Evolutionary conservation across 495 filamentous ascomycete species (phyloP).

Genomic region (Glonium stellatum): DNA sequence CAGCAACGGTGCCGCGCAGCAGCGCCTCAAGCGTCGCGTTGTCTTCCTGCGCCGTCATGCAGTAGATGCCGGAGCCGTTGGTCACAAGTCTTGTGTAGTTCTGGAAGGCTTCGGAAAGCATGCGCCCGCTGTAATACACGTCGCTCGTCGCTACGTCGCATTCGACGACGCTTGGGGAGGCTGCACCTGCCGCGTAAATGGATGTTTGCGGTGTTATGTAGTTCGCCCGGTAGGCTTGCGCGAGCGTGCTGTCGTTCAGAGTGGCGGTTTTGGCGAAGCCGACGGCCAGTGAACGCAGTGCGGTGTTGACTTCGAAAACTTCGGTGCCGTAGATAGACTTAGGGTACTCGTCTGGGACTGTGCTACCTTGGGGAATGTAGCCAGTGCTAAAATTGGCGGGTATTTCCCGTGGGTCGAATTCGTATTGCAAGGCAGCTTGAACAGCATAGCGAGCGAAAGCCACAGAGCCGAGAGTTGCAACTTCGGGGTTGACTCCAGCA

Average conservation of each 20-base stretch:
- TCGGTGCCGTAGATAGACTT: slow-evolving; percentile 64
- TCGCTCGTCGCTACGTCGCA: slow-evolving; percentile 67
- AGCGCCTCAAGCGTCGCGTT: slow-evolving; percentile 64
- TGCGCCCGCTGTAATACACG: slow-evolving; percentile 60
- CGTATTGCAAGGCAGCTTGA: slow-evolving; percentile 68
- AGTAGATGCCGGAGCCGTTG: slow-evolving; percentile 62
- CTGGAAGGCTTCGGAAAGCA: slow-evolving; percentile 57
- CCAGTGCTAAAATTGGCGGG: slow-evolving; percentile 57
- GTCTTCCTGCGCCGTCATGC: slow-evolving; percentile 67
- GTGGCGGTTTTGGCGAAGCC: slow-evolving; percentile 49
- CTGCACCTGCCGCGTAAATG: slow-evolving; percentile 45
- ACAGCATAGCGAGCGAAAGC: slow-evolving; percentile 62
- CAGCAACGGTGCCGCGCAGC: slow-evolving; percentile 48
- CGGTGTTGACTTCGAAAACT: slow-evolving; percentile 64
- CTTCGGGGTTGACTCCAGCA: slow-evolving; percentile 62
- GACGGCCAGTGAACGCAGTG: slow-evolving; percentile 51
- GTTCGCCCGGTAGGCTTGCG: slow-evolving; percentile 51
- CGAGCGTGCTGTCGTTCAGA: slow-evolving; percentile 48
- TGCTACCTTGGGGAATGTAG: slow-evolving; percentile 57
- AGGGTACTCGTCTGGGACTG: slow-evolving; percentile 53
- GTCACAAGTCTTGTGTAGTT: slow-evolving; percentile 60
- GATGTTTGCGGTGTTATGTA: slow-evolving; percentile 36
- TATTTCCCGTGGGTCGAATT: slow-evolving; percentile 66
- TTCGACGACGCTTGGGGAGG: slow-evolving; percentile 51
- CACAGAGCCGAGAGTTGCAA: slow-evolving; percentile 54